Percentiles rank a stretch among this genome's conserved stretches.
Evolutionary conservation across 2,329 filamentous ascomycete species (phyloP).

Genomic region (Chaetomiaceae sp.): DNA sequence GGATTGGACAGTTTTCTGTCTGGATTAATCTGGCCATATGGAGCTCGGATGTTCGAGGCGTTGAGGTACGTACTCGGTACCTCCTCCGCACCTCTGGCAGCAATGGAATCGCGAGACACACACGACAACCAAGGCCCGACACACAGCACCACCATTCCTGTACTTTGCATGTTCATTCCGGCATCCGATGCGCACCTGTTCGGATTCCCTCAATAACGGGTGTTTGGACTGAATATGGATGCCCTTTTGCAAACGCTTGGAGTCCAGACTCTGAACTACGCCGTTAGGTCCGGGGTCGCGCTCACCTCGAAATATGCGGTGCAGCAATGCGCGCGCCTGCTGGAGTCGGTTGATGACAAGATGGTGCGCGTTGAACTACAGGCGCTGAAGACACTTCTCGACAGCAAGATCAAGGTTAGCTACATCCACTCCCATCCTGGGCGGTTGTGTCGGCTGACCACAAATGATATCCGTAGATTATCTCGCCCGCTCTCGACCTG

Average conservation of each 20-base stretch:
- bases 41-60: too few relatives aligned
- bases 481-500: constrained; percentile 86
- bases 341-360: constrained; percentile 70
- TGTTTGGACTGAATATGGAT: constrained; percentile 57
- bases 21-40: too few relatives aligned
- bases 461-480: constrained; percentile 48
- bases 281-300: constrained; percentile 78
- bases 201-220: too few relatives aligned
- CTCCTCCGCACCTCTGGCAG: too few relatives aligned
- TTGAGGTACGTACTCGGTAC: too few relatives aligned
- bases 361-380: constrained; percentile 63
- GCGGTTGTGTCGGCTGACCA: background rate
- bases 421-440: constrained; percentile 9
- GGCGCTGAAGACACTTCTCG: constrained; percentile 63
- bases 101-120: too few relatives aligned
- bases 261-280: constrained; percentile 81
- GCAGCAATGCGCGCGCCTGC: constrained; percentile 68
- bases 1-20: too few relatives aligned
- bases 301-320: constrained; percentile 83
- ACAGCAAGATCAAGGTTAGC: constrained; percentile 74
- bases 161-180: too few relatives aligned
- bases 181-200: too few relatives aligned
- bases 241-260: constrained; percentile 48
- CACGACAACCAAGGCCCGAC: too few relatives aligned
- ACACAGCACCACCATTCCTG: too few relatives aligned